Percentiles rank a stretch among this genome's conserved stretches.
phyloP scores from a whole-genome alignment of 345 rosid genomes.

The Geranium brycei region DNA sequence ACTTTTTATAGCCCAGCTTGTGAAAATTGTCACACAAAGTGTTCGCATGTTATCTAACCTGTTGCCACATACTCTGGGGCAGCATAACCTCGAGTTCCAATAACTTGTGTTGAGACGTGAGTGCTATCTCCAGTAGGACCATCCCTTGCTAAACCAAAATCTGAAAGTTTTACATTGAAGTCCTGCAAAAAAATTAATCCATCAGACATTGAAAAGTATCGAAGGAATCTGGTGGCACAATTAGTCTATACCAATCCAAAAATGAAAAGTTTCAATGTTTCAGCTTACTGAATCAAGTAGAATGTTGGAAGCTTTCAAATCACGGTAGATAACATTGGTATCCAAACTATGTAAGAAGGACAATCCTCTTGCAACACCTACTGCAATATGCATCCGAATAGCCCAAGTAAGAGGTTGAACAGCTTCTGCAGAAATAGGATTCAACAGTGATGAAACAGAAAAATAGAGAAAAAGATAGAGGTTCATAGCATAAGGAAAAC shows the following conservation, averaged over 20 bases:
- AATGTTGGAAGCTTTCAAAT: slow-evolving; percentile 57
- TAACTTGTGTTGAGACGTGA: slow-evolving; percentile 77
- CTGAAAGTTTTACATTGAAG: slow-evolving; percentile 71
- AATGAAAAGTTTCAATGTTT: slow-evolving; percentile 3
- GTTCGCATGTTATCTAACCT: slow-evolving; percentile 22
- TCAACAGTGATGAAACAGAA: neutral
- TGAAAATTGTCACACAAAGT: no score
- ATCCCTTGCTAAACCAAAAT: slow-evolving; percentile 89
- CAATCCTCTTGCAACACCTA: slow-evolving; percentile 43
- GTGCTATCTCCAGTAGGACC: slow-evolving; percentile 84
- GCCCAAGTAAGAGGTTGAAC: slow-evolving; percentile 48
- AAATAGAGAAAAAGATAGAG: neutral
- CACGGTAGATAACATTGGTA: slow-evolving; percentile 57
- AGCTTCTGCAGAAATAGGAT: slow-evolving; percentile 26
- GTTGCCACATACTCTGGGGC: slow-evolving; percentile 90
- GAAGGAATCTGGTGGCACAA: neutral
- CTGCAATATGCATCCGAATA: slow-evolving; percentile 37
- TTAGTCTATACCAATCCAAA: neutral
- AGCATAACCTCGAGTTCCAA: slow-evolving; percentile 87
- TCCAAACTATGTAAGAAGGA: slow-evolving; percentile 48
- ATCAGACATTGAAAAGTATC: slow-evolving; percentile 5
- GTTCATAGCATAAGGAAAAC: no score
- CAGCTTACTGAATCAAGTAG: slow-evolving; percentile 50
- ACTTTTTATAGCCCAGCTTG: no score
- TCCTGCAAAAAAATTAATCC: slow-evolving; percentile 28